phyloP scores from a whole-genome alignment of 108 stramenopile species.

The Cyclotella kingstonii region DNA sequence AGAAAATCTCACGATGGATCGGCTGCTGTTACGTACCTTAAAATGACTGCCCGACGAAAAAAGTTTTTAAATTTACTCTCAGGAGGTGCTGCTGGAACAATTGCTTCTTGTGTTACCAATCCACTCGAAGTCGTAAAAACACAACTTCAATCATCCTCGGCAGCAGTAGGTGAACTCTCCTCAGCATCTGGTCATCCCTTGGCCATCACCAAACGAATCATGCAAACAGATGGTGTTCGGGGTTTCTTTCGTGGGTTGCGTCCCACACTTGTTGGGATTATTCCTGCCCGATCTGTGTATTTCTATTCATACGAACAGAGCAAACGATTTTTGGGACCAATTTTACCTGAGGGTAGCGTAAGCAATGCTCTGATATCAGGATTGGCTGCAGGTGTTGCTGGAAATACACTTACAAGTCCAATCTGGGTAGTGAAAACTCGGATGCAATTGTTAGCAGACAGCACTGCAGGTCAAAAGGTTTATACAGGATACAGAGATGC shows the following conservation, averaged over 20 bases:
- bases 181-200: conserved; percentile 47
- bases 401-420: conserved; percentile 89
- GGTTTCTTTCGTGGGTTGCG: conserved; percentile 77
- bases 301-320: conserved; percentile 80
- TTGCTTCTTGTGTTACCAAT: conserved; percentile 77
- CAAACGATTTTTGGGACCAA: conserved; percentile 53
- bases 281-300: conserved; percentile 88
- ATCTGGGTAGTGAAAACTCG: conserved; percentile 96
- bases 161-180: conserved; percentile 47
- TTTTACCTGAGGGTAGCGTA: conserved; percentile 57
- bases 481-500: conserved; percentile 83
- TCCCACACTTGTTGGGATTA: conserved; percentile 89
- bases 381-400: conserved; percentile 59
- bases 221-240: conserved; percentile 63
- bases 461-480: conserved; percentile 67
- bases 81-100: conserved; percentile 79
- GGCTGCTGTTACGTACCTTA: conserved; percentile 22
- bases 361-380: conserved; percentile 64
- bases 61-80: conserved; percentile 71
- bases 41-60: conserved; percentile 67
- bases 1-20: conserved; percentile 30
- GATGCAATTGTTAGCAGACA: conserved; percentile 82
- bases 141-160: conserved; percentile 83
- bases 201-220: conserved; percentile 64
- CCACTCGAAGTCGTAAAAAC: conserved; percentile 92